phyloP scores from a whole-genome alignment of 2,329 filamentous ascomycete species.

The Emydomyces testavorans region DNA sequence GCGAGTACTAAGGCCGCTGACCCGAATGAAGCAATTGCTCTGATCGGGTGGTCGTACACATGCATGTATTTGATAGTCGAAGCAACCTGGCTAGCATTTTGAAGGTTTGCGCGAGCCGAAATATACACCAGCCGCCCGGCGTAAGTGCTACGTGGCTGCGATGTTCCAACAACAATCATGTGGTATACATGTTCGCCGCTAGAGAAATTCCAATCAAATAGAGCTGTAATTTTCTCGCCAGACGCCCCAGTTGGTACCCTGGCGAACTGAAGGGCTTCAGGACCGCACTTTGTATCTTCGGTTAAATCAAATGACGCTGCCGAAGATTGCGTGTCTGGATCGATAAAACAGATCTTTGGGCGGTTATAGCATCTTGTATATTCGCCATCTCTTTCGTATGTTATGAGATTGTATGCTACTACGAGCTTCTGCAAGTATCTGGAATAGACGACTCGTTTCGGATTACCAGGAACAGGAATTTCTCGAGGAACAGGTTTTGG shows the following conservation, averaged over 20 bases:
- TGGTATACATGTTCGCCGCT: conserved; percentile 30
- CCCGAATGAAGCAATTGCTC: conserved; percentile 44
- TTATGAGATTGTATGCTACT: conserved; percentile 34
- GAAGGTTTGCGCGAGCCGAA: conserved; percentile 23
- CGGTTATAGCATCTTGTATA: conserved; percentile 26
- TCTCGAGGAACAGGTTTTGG: conserved; percentile 33
- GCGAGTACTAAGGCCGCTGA: conserved; percentile 37
- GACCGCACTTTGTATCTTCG: background rate
- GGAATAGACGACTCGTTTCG: conserved; percentile 37
- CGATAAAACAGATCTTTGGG: conserved; percentile 31
- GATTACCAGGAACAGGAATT: conserved; percentile 32
- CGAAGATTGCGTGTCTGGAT: conserved; percentile 23
- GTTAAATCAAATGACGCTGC: conserved; percentile 4
- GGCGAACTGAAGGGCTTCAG: conserved; percentile 11
- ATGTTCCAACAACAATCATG: conserved; percentile 33
- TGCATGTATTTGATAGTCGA: conserved; percentile 30
- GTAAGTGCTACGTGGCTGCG: conserved; percentile 20
- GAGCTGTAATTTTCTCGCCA: conserved; percentile 33
- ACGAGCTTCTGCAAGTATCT: conserved; percentile 38
- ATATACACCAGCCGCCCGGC: conserved; percentile 32
- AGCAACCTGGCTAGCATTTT: conserved; percentile 22
- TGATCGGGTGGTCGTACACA: conserved; percentile 35
- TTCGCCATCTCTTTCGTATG: conserved; percentile 21
- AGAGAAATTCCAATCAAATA: conserved; percentile 33
- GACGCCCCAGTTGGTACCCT: conserved; percentile 26